Evolutionary conservation across 2,329 filamentous ascomycete species (phyloP), one percentile per base, ranked within the genome.

Genomic region (Leptographium radiaticola): DNA sequence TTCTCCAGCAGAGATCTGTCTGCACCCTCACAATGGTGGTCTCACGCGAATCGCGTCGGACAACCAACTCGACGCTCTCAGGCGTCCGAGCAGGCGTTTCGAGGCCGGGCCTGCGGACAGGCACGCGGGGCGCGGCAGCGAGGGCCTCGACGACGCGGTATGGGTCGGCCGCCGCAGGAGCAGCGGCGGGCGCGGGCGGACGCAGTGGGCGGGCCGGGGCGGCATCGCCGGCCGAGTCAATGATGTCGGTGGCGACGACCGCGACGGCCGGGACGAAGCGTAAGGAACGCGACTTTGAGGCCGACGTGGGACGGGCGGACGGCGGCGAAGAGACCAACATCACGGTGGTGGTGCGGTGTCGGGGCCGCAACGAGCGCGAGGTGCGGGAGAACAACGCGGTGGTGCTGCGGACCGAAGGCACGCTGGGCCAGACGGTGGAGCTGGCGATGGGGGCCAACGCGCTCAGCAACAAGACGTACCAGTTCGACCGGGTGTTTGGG

Each of bases 401-500:
- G 2, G 90, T 97, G 1, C 82, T 98, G 11, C 83, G 79, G 30
- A 91, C 90, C 4, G 87, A 93, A 61, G 89, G 88, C n/a, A 83
- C 89, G 57, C 91, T 87, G 69, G 89, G 90, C 46, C 89, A 86
- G 63, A 79, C 77, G 42, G 81, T 98, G 31, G 86, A 94, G 60
- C 70, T 98, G 49, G 90, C 85, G 4, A 95, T 97, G 88, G 93
- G 91, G 1, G 84, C 90, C 0, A 95, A 84, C 68, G 87, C 93
- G 38, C 71, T 97, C 55, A 94, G 85, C 73, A 95, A 98, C 71
- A 97, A 97, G 71, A 87, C 88, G 0, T 98, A 98, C 67, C 84
- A 86, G 59, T 98, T 98, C 66, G 93, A 98, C 70, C 93, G 91
- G 65, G 93, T 97, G 59, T 98, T 95, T 64, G 96, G 93, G 1